Percentiles rank a stretch among this genome's conserved stretches.
These are phyloP conservation scores for Lolium multiflorum DNA, from an alignment of 176 grass and related monocot genomes.

Conservation along the genomic window DNA sequence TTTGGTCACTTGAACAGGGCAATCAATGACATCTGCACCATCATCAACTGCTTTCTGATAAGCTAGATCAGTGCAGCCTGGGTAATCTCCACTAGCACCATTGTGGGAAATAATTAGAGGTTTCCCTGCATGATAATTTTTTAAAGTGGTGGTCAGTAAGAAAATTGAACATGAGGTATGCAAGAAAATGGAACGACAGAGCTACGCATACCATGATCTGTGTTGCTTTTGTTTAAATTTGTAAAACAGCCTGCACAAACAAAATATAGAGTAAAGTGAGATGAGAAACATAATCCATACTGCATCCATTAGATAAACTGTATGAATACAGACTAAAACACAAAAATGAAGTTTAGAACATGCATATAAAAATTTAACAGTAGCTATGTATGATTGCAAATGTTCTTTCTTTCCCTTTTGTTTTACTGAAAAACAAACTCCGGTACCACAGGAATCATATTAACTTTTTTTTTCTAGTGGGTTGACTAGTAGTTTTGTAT, in stretches of 20 bases:
- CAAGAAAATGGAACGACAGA: background rate
- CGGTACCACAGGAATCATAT: background rate
- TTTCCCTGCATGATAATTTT: constrained; percentile 46
- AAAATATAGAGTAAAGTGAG: constrained; percentile 23
- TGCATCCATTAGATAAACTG: background rate
- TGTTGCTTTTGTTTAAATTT: constrained; percentile 76
- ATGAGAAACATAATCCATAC: constrained; percentile 39
- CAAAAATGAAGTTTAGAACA: background rate
- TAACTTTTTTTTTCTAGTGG: background rate
- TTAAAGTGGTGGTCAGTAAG: constrained; percentile 5
- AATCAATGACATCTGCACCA: constrained; percentile 96
- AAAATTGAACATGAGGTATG: background rate
- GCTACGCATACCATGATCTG: constrained; percentile 62
- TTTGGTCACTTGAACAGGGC: constrained; percentile 82
- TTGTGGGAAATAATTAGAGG: constrained; percentile 92
- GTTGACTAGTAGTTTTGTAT: background rate
- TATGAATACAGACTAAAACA: constrained; percentile 18
- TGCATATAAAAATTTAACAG: constrained; percentile 1
- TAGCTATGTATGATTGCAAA: background rate
- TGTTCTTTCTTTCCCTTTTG: background rate
- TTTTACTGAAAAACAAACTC: background rate
- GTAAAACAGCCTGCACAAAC: constrained; percentile 76
- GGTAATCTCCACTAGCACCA: constrained; percentile 96
- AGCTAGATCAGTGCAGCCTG: constrained; percentile 89
- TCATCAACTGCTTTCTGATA: constrained; percentile 77